Evolutionary conservation across 805 yeast genomes (phyloP).

Genomic region (Candida pini): DNA sequence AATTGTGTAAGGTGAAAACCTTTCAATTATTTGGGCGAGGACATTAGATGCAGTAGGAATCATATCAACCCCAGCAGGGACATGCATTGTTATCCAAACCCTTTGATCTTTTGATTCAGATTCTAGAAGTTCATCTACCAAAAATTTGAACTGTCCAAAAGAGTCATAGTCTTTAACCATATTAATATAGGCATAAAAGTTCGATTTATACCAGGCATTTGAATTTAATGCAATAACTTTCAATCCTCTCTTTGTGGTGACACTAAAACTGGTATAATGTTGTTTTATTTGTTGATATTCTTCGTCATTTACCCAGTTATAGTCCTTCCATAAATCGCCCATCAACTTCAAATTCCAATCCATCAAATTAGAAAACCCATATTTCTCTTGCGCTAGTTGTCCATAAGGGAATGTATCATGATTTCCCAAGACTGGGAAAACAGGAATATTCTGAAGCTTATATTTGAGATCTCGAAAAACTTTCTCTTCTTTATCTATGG

Average conservation of each 20-base stretch:
- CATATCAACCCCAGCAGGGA: constrained; percentile 57
- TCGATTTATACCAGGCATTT: constrained; percentile 61
- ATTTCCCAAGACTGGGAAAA: constrained; percentile 61
- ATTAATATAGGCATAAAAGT: constrained; percentile 50
- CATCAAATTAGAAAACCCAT: constrained; percentile 37
- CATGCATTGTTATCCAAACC: constrained; percentile 72
- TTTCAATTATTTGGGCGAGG: constrained; percentile 51
- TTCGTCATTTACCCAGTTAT: constrained; percentile 37
- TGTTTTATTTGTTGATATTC: constrained; percentile 31
- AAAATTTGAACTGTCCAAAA: constrained; percentile 58
- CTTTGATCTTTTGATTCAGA: constrained; percentile 53
- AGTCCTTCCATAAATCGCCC: constrained; percentile 43
- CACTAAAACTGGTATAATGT: constrained; percentile 60
- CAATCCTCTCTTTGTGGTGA: constrained; percentile 49
- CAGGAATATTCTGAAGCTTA: constrained; percentile 44
- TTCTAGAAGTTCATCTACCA: constrained; percentile 56
- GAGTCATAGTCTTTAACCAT: constrained; percentile 47
- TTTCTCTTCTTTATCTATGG: constrained; percentile 48
- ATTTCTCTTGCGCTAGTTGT: constrained; percentile 51
- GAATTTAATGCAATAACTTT: constrained; percentile 61
- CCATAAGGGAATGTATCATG: constrained; percentile 73
- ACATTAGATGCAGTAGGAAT: constrained; percentile 56
- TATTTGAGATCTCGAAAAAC: constrained; percentile 48
- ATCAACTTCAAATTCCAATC: constrained; percentile 44
- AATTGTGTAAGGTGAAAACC: constrained; percentile 65